A percentile compares a stretch with the other conserved stretches of the same genome.
Conservation (phyloP, 768 basidiomycete species). For the Termitomyces sp. region DNA sequence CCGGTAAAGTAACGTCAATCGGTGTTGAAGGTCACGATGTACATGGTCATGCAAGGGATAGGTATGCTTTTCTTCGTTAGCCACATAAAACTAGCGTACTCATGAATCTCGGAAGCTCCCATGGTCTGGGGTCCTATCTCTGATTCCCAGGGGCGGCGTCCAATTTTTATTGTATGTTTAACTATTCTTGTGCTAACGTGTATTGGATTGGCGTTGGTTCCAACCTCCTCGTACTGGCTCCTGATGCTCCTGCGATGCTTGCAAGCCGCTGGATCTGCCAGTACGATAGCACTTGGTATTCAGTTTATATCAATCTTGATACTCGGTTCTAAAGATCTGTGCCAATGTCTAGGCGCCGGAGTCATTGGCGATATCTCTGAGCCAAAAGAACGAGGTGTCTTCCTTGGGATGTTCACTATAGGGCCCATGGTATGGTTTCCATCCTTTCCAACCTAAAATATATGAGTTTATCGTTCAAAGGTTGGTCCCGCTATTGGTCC, state of each 20-base stretch:
- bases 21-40: slow-evolving; percentile 49
- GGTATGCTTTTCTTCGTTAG: slow-evolving; percentile 26
- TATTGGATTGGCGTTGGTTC: slow-evolving; percentile 48
- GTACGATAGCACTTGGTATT: slow-evolving; percentile 68
- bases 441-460: neutral
- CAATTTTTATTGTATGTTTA: slow-evolving; percentile 58
- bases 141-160: slow-evolving; percentile 60
- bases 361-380: slow-evolving; percentile 75
- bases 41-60: slow-evolving; percentile 64
- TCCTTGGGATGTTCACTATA: slow-evolving; percentile 60
- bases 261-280: slow-evolving; percentile 76
- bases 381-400: slow-evolving; percentile 68
- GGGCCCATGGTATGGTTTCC: slow-evolving; percentile 51
- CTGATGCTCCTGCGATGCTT: slow-evolving; percentile 75
- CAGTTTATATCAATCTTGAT: neutral
- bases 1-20: neutral
- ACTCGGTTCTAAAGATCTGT: neutral
- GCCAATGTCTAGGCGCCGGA: slow-evolving; percentile 53
- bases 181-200: slow-evolving; percentile 61
- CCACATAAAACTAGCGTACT: neutral
- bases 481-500: slow-evolving; percentile 58
- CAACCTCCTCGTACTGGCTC: slow-evolving; percentile 65
- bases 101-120: slow-evolving; percentile 34
- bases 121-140: slow-evolving; percentile 71
- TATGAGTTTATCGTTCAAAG: slow-evolving; percentile 23